A percentile compares a stretch with the other conserved stretches of the same genome.
Conservation (phyloP, 1,284 basidiomycete species). For the Trichosporon sp. region DNA sequence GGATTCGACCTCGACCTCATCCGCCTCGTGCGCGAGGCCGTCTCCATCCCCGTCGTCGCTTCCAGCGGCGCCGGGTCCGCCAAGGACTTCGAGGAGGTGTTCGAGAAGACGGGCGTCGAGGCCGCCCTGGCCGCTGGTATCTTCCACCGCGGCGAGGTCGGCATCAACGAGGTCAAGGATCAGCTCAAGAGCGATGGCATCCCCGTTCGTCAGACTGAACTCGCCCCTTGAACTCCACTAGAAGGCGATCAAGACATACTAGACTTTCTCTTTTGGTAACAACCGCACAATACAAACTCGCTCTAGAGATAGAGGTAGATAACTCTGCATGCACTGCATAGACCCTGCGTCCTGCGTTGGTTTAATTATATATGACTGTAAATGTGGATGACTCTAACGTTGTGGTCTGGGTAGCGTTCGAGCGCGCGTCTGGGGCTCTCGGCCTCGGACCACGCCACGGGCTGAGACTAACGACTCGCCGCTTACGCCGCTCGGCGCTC, state of each 20-base stretch:
- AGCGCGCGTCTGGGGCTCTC: too few species aligned
- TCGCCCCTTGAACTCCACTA: constrained; percentile 5
- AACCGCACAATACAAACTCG: too few species aligned
- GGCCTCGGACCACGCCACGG: too few species aligned
- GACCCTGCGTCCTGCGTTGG: background rate
- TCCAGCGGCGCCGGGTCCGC: constrained; percentile 82
- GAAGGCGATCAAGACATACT: background rate
- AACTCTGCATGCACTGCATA: constrained; percentile 3
- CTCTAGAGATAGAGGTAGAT: background rate
- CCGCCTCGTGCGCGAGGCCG: constrained; percentile 64
- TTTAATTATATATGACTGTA: background rate
- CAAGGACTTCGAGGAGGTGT: constrained; percentile 82
- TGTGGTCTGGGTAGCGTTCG: too few species aligned
- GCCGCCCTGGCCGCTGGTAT: constrained; percentile 96
- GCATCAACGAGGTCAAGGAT: constrained; percentile 61
- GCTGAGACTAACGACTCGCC: too few species aligned
- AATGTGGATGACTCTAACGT: background rate
- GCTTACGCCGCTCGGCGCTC: background rate
- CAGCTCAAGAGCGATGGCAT: constrained; percentile 55
- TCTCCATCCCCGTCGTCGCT: constrained; percentile 88
- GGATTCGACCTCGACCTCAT: constrained; percentile 90
- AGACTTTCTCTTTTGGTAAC: background rate
- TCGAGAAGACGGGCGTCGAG: constrained; percentile 71
- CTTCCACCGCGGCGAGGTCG: constrained; percentile 87
- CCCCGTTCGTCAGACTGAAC: constrained; percentile 28